Conservation (phyloP, 2,329 filamentous ascomycete genomes). For the Shiraia bambusicola region DNA sequence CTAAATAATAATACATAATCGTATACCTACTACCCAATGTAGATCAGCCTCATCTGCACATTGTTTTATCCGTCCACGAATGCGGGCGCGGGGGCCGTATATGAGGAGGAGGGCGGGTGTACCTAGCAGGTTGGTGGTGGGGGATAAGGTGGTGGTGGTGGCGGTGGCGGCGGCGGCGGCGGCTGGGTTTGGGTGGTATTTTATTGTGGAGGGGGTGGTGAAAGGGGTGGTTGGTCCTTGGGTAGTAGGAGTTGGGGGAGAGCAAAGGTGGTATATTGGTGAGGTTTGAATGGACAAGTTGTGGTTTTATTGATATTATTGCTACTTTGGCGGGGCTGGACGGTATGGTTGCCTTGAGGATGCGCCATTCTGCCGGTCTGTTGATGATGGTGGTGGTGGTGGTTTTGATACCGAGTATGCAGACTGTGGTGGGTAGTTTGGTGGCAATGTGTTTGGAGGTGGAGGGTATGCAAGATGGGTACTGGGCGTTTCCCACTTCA, state of each 20-base stretch:
- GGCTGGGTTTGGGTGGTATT: slow-evolving; percentile 70
- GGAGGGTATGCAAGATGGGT: slow-evolving; percentile 7
- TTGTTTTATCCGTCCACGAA: no score
- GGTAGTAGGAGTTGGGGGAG: slow-evolving; percentile 69
- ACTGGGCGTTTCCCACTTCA: slow-evolving; percentile 34
- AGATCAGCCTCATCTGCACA: no score
- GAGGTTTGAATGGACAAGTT: not conserved
- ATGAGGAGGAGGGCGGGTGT: slow-evolving; percentile 29
- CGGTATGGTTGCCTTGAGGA: not conserved
- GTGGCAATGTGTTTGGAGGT: slow-evolving; percentile 7
- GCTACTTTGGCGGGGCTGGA: not conserved
- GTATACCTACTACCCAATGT: no score
- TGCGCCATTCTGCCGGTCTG: not conserved
- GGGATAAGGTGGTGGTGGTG: slow-evolving; percentile 67
- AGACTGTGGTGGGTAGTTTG: slow-evolving; percentile 13
- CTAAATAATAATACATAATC: no score
- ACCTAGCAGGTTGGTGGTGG: slow-evolving; percentile 55
- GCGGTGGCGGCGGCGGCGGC: slow-evolving; percentile 78
- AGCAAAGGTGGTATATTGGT: no score
- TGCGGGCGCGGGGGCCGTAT: slow-evolving; percentile 18
- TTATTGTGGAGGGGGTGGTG: slow-evolving; percentile 64
- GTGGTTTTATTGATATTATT: no score
- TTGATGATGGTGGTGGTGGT: not conserved
- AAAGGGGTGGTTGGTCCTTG: slow-evolving; percentile 71
- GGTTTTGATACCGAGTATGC: slow-evolving; percentile 1